Evolutionary conservation across 495 filamentous ascomycete genomes (phyloP), one percentile per base, ranked within the genome.

Genomic region (Aspergillus cavernicola): DNA sequence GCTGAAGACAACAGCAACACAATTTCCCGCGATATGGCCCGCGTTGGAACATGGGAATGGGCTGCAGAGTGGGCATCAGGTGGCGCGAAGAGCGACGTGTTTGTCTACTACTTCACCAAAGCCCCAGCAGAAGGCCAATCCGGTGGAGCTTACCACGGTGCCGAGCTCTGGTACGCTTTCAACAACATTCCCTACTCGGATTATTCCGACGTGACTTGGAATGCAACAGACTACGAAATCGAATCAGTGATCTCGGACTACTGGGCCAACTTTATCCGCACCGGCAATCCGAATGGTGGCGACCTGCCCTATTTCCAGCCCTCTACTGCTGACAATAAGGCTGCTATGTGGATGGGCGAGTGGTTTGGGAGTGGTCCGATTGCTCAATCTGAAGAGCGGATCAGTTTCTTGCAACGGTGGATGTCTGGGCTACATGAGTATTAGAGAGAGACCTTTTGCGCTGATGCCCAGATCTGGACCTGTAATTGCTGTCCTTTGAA

Each of bases 231-330:
- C 45, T 62, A 58, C 43, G 22, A 41, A n/a, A 49, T 62, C 16
- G 52, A 53, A 35, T 22, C 45, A 4, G 23, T 24, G 20, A 58
- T 62, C 42, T 53, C 55, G 12, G 32, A 56, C 11, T 63, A 60
- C 57, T 63, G 61, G 61, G 61, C 44, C 31, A 63, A 63, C 49
- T 63, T 63, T 33, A 63, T 63, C 35, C 39, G 43, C 19, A 58
- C 38, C n/a, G 57, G 57, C 3, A 54, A 63, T 33, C 57, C 57
- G 24, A 63, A 63, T 42, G 61, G 61, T n/a, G 52, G 59, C 24
- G 55, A 9, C 4, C 24, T 28, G 4, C 4, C 9, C 9, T 9
- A 28, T 28, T 28, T 28, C 24, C n/a, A n/a, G n/a, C 24, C 24
- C 9, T 4, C 24, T 4, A 4, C 24, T 28, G 4, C 24, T 28